Base-by-base conservation (phyloP, 2,329 filamentous ascomycete species). In the Elsinoe arachidis region DNA sequence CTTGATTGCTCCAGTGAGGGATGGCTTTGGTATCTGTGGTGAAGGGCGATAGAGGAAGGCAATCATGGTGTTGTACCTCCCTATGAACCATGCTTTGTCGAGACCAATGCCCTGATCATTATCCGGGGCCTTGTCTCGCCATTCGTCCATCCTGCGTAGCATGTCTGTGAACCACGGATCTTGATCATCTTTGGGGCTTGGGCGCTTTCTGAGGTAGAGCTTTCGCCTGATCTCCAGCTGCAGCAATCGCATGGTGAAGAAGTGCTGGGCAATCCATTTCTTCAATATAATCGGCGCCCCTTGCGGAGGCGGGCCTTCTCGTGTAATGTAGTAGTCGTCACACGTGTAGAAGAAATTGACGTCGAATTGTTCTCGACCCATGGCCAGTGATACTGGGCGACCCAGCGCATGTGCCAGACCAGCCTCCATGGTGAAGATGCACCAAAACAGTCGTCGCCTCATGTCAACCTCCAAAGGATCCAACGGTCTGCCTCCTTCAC, bases 221-320 rank as follows among this genome's bases (percentile, higher is more conserved):
- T 84, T 86, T 58, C 90, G 82, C 58, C 90, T 81, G 43, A 96
- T 93, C 71, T 97, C 92, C 12, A 91, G 83, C 69, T 96, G 91
- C 11, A 91, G 76, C 58, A 95, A 72, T 57, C 90, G 81, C 89
- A 96, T 95, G 68, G 88, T 92, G 75, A 90, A 90, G 65, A 95
- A 93, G 69, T 99, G 92, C 60, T 96, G 90, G 2, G 90, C 86
- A 23, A 95, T 85, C 65, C 88, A 82, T 70, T 99, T 99, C 67
- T 88, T 89, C 63, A 91, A 79, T 37, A 88, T 89, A 1, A 82
- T 78, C 4, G 85, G 86, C 1, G 85, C 87, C 10, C 76, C 78
- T 0, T 84, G 80, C 19, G 83, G 74, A 58, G 96, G 86, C 10
- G 49, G 33, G 2, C 90, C 91, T 34, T 85, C 78, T 1, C 82